Percentiles rank a stretch among this genome's conserved stretches.
Conservation (phyloP, 148 eudicot species). For the Rhododendron ovatum region DNA sequence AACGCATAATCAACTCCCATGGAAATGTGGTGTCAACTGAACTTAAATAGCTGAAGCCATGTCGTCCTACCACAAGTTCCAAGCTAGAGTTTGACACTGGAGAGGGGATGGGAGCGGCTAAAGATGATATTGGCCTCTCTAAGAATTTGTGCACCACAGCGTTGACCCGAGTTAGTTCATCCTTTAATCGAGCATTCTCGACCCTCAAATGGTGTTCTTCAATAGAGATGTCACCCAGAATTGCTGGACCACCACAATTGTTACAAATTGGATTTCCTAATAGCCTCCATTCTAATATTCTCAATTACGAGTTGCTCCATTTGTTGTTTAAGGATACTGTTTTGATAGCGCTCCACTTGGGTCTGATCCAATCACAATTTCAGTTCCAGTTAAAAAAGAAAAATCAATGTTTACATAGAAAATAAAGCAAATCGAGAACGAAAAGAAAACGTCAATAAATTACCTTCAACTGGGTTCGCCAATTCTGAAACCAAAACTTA, state of each 20-base stretch:
- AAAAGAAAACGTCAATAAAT: not conserved
- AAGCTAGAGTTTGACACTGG: conserved; percentile 27
- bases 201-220: conserved; percentile 34
- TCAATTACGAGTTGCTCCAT: too few relatives aligned
- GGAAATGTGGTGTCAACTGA: conserved; percentile 29
- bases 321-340: too few relatives aligned
- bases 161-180: conserved; percentile 48
- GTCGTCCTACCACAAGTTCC: conserved; percentile 47
- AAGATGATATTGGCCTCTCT: conserved; percentile 39
- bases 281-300: too few relatives aligned
- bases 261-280: too few relatives aligned
- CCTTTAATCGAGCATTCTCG: conserved; percentile 59
- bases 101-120: conserved; percentile 20
- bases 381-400: conserved; percentile 5
- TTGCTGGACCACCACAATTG: too few relatives aligned
- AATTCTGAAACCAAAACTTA: conserved; percentile 93
- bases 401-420: not conserved
- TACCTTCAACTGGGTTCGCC: conserved; percentile 90
- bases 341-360: conserved; percentile 36
- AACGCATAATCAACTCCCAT: conserved; percentile 30
- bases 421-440: not conserved
- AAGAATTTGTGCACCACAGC: conserved; percentile 39
- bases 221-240: too few relatives aligned
- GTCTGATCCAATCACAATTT: conserved; percentile 31
- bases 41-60: conserved; percentile 27